Evolutionary conservation across 768 basidiomycete genomes (phyloP).

Genomic region (Infundibulicybe gibba): DNA sequence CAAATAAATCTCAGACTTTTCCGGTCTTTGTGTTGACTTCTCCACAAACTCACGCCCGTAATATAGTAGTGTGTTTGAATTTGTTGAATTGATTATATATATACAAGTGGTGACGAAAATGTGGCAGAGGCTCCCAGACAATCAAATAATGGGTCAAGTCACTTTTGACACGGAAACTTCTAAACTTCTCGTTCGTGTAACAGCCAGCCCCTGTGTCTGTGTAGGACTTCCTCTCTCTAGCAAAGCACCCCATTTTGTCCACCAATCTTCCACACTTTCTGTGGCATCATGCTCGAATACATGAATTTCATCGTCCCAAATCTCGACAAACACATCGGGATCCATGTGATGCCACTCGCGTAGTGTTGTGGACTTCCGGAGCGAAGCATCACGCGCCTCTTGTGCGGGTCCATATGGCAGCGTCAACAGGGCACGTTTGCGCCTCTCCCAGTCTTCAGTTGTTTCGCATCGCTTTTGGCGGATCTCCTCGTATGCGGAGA

Average conservation of each 20-base stretch:
- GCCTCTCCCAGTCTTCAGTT: constrained; percentile 41
- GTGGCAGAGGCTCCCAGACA: not conserved
- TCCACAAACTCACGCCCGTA: too few species aligned
- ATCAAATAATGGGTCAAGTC: not conserved
- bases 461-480: constrained; percentile 46
- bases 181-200: not conserved
- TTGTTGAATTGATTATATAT: not conserved
- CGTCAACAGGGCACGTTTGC: constrained; percentile 41
- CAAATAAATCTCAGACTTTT: too few species aligned
- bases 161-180: not conserved
- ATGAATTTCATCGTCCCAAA: constrained; percentile 52
- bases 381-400: constrained; percentile 37
- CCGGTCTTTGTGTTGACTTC: too few species aligned
- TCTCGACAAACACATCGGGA: constrained; percentile 35
- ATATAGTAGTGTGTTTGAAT: too few species aligned
- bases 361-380: constrained; percentile 30
- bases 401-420: constrained; percentile 39
- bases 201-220: not conserved
- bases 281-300: constrained; percentile 49
- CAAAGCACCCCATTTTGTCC: constrained; percentile 43
- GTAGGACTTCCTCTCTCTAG: constrained; percentile 18
- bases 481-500: constrained; percentile 56
- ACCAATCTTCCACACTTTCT: constrained; percentile 63
- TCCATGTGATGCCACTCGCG: constrained; percentile 39
- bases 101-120: not conserved